Base-by-base conservation (phyloP, 106 monocot genomes). In the Dioscorea dumetorum region DNA sequence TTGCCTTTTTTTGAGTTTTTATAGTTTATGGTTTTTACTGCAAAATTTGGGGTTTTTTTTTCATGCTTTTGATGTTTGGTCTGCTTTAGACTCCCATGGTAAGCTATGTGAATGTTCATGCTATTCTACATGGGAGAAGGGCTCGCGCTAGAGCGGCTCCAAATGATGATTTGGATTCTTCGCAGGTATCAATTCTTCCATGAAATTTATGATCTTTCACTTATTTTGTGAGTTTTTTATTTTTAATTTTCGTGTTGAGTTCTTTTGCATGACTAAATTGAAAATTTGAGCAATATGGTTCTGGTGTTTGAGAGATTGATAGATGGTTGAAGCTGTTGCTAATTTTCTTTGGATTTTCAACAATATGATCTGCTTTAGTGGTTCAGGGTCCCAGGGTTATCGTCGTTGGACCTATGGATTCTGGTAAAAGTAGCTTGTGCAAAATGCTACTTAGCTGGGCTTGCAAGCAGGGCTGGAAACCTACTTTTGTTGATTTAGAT, bases 371-470 rank as follows among this genome's bases (percentile, higher is more conserved):
- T 23, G 19, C 50, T 21, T 60, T 54, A 1, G 62, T 60, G 52
- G 33, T 66, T 58, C 76, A 99, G 99, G 99, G 99, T 58, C 99
- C 99, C n/a, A 73, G 99, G 68, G 93, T 99, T 67, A 93, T 99
- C 50, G 85, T 93, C 77, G 99, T 92, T n/a, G 99, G 99, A 49
- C 99, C 99, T 35, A 90, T 87, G 49, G 99, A 99, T 81, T 99
- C 99, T 41, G 93, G 99, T 57, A 99, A 99, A 75, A 99, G 99
- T 79, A 99, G 90, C 53, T 72, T 99, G 73, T 90, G 78, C 70
- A 93, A 85, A 67, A 99, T 99, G 99, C 99, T 99, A 60, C 67
- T 99, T 28, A 99, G 99, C 63, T 99, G 99, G 99, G 93, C 93
- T 35, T 78, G 82, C 64, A 99, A 92, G 67, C 82, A 68, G 66